A percentile compares a stretch with the other conserved stretches of the same genome.
Conservation (phyloP, 1,284 basidiomycete species). For the Austropuccinia psidii region DNA sequence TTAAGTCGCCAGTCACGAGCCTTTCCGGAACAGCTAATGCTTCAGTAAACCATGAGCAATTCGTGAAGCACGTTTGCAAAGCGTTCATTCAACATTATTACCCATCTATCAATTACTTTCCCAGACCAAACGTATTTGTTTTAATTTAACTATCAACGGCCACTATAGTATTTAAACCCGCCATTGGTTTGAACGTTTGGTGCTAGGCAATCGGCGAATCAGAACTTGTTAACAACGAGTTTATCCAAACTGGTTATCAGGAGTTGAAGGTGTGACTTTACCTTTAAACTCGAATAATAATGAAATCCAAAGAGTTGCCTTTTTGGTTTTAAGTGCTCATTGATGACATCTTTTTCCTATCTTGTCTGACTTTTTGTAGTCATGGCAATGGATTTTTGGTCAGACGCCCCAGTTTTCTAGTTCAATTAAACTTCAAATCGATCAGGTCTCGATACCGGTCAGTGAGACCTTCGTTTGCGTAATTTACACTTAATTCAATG, state of each 20-base stretch:
- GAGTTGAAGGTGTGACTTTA: conserved; percentile 36
- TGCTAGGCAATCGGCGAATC: neutral
- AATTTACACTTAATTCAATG: no score
- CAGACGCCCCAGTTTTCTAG: conserved; percentile 84
- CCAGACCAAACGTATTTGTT: neutral
- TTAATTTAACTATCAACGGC: neutral
- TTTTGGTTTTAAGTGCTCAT: neutral
- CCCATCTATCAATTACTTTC: neutral
- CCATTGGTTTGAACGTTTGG: neutral
- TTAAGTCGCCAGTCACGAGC: conserved; percentile 85
- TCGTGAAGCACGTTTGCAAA: conserved; percentile 62
- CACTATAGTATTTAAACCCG: neutral
- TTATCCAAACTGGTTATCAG: conserved; percentile 36
- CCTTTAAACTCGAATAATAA: no score
- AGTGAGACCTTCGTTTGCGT: no score
- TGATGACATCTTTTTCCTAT: neutral
- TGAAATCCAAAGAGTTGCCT: conserved; percentile 36
- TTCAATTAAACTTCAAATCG: conserved; percentile 41
- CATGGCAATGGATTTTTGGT: conserved; percentile 88
- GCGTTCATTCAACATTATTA: conserved; percentile 64
- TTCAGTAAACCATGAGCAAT: conserved; percentile 60
- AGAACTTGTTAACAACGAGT: conserved; percentile 38
- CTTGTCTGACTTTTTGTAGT: conserved; percentile 51
- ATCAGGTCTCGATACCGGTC: conserved; percentile 25
- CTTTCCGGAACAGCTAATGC: conserved; percentile 57